phyloP scores from a whole-genome alignment of 192 early-diverging fungal genomes.

The Entomortierella lignicola region DNA sequence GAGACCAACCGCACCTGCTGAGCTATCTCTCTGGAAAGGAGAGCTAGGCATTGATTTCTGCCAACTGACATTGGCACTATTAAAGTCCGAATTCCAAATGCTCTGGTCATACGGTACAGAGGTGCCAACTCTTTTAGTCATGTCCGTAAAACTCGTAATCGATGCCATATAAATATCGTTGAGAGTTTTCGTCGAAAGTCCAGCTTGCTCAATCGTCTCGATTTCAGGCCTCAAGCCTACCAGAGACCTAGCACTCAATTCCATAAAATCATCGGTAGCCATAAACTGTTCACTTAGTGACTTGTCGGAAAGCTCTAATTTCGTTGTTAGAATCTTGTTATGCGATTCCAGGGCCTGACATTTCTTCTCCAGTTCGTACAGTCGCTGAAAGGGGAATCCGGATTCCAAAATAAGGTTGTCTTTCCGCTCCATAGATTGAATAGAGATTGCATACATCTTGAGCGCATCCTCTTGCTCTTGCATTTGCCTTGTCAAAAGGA shows the following conservation, averaged over 20 bases:
- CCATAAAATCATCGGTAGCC: conserved; percentile 50
- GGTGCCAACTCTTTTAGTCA: conserved; percentile 31
- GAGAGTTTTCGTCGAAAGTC: conserved; percentile 22
- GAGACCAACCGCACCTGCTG: conserved; percentile 6
- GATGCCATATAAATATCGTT: conserved; percentile 48
- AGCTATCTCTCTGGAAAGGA: conserved; percentile 1
- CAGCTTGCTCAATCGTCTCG: conserved; percentile 33
- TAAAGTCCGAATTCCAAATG: background rate
- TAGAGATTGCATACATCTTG: conserved; percentile 40
- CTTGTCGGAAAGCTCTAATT: conserved; percentile 27
- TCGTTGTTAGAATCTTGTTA: conserved; percentile 45
- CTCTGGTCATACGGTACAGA: background rate
- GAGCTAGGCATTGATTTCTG: background rate
- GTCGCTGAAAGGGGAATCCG: conserved; percentile 29
- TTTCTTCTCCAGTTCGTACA: conserved; percentile 50
- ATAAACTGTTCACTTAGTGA: conserved; percentile 38
- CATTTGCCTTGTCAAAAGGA: conserved; percentile 17
- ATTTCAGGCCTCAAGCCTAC: conserved; percentile 39
- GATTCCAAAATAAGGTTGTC: conserved; percentile 9
- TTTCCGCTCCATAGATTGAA: conserved; percentile 27
- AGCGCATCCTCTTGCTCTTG: conserved; percentile 43
- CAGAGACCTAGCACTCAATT: conserved; percentile 37
- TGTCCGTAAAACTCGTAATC: conserved; percentile 45
- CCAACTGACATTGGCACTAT: background rate
- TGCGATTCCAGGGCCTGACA: conserved; percentile 41